Percentiles rank a stretch among this genome's conserved stretches.
Conservation (phyloP, 2,329 filamentous ascomycete genomes). For the Aspergillus sojae region DNA sequence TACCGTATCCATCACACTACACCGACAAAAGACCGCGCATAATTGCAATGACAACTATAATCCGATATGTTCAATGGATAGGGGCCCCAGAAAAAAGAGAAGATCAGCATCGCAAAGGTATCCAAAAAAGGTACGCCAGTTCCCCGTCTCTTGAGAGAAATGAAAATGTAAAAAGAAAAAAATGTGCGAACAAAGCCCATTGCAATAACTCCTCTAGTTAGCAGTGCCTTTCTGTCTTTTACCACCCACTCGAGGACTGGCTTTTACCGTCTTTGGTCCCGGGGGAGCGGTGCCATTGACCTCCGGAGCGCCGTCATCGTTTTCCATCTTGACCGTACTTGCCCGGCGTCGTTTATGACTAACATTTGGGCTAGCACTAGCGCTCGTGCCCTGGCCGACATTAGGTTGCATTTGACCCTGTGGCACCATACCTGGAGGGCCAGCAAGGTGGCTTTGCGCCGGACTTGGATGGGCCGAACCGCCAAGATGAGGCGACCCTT, state of each 20-base stretch:
- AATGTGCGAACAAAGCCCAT: background rate
- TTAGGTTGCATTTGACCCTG: constrained; percentile 60
- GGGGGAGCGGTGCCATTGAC: constrained; percentile 50
- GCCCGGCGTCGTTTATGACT: constrained; percentile 60
- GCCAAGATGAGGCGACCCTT: constrained; percentile 57
- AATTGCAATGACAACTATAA: constrained; percentile 19
- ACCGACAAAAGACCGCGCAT: constrained; percentile 18
- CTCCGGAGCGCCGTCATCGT: constrained; percentile 53
- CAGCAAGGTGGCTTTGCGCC: constrained; percentile 48
- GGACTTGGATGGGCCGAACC: constrained; percentile 52
- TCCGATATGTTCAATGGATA: constrained; percentile 27
- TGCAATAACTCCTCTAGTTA: constrained; percentile 25
- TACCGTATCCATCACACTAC: constrained; percentile 10
- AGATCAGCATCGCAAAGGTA: constrained; percentile 28
- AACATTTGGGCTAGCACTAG: constrained; percentile 65
- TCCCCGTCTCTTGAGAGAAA: constrained; percentile 27
- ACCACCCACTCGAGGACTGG: constrained; percentile 49
- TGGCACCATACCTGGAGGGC: constrained; percentile 56
- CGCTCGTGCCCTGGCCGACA: constrained; percentile 54
- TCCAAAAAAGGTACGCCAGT: constrained; percentile 34
- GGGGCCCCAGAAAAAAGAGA: constrained; percentile 9
- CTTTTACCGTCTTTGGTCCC: constrained; percentile 47
- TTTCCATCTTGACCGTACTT: constrained; percentile 63
- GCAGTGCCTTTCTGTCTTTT: constrained; percentile 51
- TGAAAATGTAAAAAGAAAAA: constrained; percentile 14